Evolutionary conservation across 495 filamentous ascomycete genomes (phyloP).

Genomic region (Tuber aestivum): DNA sequence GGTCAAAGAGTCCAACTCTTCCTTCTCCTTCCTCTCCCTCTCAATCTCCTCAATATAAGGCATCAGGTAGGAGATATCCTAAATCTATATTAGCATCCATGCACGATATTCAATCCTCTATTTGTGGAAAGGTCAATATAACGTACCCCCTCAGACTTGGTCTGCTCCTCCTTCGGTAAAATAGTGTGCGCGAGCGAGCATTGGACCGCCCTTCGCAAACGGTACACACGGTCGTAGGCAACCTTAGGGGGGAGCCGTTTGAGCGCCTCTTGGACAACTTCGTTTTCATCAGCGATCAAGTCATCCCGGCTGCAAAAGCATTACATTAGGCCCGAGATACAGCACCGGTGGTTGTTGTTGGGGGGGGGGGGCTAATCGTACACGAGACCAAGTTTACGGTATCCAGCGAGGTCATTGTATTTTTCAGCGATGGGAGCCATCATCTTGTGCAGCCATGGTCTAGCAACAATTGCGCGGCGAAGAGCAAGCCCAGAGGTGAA

Average conservation of each 20-base stretch:
- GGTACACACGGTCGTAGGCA: constrained; percentile 93
- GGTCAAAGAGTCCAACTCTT: constrained; percentile 74
- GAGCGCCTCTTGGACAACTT: constrained; percentile 74
- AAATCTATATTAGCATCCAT: constrained; percentile 38
- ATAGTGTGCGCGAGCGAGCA: constrained; percentile 79
- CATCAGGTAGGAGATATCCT: constrained; percentile 74
- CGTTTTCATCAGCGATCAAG: constrained; percentile 83
- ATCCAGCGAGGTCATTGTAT: constrained; percentile 81
- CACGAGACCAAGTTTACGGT: constrained; percentile 87
- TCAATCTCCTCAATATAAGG: constrained; percentile 78
- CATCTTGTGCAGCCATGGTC: constrained; percentile 74
- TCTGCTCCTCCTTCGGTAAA: constrained; percentile 76
- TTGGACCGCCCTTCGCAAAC: constrained; percentile 92
- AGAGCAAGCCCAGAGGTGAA: background rate
- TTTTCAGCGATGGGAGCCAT: constrained; percentile 72
- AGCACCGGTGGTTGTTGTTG: background rate
- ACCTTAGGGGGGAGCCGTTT: constrained; percentile 85
- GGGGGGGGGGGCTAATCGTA: constrained; percentile 46
- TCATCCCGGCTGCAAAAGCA: constrained; percentile 69
- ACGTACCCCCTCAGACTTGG: constrained; percentile 64
- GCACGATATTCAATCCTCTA: constrained; percentile 44
- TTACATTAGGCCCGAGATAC: background rate
- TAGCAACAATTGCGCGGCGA: constrained; percentile 53
- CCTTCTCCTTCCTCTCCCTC: constrained; percentile 72
- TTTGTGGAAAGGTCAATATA: constrained; percentile 33